Base-by-base conservation (phyloP, 73 alveolate genomes). In the Paramecium octaurelia region DNA sequence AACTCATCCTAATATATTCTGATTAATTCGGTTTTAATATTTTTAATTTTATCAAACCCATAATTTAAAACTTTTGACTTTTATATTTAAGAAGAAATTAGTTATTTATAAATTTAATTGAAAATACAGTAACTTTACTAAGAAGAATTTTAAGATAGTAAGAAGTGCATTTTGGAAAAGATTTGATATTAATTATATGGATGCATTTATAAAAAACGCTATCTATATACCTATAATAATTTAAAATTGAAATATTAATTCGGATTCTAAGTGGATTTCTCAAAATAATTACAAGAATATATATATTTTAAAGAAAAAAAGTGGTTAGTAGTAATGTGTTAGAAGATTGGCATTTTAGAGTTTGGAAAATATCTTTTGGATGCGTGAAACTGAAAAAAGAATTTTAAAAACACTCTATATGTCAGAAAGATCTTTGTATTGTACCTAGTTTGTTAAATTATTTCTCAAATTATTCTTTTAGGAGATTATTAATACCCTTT, bases 321-420 rank as follows among this genome's bases (percentile, higher is more conserved):
- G 27, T 64, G 69, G n/a, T 54, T 54, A n/a, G 31, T 54, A 54
- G 27, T 54, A 54, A 18, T 18, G 69, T 54, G 31, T 54, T 54
- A 23, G 46, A 34, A 64, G 46, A 64, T 27, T 64, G 84, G 29
- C 84, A 64, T 31, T 64, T 54, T 64, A 64, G 84, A 64, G 84
- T 64, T 34, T 64, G n/a, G 46, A 64, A 64, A 54, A 14, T 10
- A 54, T 64, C 84, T 64, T 64, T 64, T 64, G 42, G 42, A 64
- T 31, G 84, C 84, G 84, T 64, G 84, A 64, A 64, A 64, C 84
- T 64, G 84, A 64, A 64, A 64, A 64, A 64, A 64, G 84, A 34
- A 64, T 27, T 64, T 64, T 31, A 64, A 27, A 38, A 10, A 64
- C 23, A 34, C 84, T 64, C 84, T 64, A 64, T 34, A 64, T 31